Base-by-base conservation (phyloP, 177 flowering plant species). In the Telopea speciosissima region DNA sequence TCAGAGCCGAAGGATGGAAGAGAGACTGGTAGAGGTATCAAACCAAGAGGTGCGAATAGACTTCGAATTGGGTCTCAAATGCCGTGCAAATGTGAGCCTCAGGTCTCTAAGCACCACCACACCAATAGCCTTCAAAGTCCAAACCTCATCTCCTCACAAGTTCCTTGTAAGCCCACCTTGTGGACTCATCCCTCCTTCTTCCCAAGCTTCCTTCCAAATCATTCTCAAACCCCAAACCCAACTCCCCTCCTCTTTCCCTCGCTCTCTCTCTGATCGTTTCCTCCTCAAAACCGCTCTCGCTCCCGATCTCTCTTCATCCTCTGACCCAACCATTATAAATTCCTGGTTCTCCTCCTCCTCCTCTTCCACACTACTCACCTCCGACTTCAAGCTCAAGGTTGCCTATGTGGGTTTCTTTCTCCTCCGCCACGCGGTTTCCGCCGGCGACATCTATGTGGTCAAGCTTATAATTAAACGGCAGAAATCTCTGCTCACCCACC, bases 111-210 rank as follows among this genome's bases (percentile, higher is more conserved):
- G 66, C 78, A 9, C 83, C 63, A 68, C 83, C 59, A 40, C 76
- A 42, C 81, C 88, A 1, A 52, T 89, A 0, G 89, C 87, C 36
- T 90, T 86, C 86, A 89, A 89, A 73, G 83, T 90, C 76, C 93
- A 90, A 69, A 90, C 96, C 66, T 88, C 96, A 4, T 86, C 96
- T 1, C 92, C 96, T 1, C 79, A 86, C 78, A 89, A 89, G 74
- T 90, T 90, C 81, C 81, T 87, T 0, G 96, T 90, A 3, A 87
- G 83, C 75, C 96, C 90, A 22, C 89, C 96, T n/a, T 79, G 66
- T 23, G 93, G 91, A 1, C 76, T 87, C 65, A 74, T 90, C 74
- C 80, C 79, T 58, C 91, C 91, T 1, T 71, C 77, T 11, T 79
- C 88, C 70, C 28, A 70, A 68, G 63, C 85, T 76, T 74, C 90